Percentiles rank a stretch among this genome's conserved stretches.
Conservation (phyloP, 1,284 basidiomycete genomes). For the Butyriboletus regius region DNA sequence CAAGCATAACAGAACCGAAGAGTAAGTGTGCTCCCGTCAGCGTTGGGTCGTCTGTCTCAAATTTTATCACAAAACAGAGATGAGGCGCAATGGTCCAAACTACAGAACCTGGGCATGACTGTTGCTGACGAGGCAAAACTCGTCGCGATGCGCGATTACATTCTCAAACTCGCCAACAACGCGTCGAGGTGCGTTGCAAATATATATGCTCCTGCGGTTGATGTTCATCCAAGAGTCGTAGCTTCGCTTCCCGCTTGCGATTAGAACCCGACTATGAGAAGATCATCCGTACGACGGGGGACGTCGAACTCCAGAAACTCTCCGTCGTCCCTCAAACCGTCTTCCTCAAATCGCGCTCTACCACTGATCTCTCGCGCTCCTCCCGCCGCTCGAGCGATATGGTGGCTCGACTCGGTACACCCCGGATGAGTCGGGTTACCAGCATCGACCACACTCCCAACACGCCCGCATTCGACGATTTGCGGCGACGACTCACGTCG, state of each 20-base stretch:
- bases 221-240: constrained; percentile 26
- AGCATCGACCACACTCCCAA: constrained; percentile 39
- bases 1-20: constrained; percentile 59
- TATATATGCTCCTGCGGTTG: not conserved
- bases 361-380: constrained; percentile 37
- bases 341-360: constrained; percentile 62
- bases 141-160: constrained; percentile 79
- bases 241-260: constrained; percentile 57
- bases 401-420: constrained; percentile 40
- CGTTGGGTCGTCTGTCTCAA: not conserved
- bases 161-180: constrained; percentile 73
- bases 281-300: constrained; percentile 57
- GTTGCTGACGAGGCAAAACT: constrained; percentile 74
- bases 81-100: constrained; percentile 60
- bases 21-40: constrained; percentile 43
- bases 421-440: constrained; percentile 39
- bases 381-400: constrained; percentile 33
- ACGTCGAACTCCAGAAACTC: constrained; percentile 72
- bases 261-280: constrained; percentile 57
- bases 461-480: constrained; percentile 63
- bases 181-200: constrained; percentile 44
- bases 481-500: constrained; percentile 60
- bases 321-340: constrained; percentile 92
- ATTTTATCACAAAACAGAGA: constrained; percentile 46
- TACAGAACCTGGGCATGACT: constrained; percentile 79